phyloP scores from a whole-genome alignment of 371 early-diverging fungal genomes.

The Mortierella sp. region DNA sequence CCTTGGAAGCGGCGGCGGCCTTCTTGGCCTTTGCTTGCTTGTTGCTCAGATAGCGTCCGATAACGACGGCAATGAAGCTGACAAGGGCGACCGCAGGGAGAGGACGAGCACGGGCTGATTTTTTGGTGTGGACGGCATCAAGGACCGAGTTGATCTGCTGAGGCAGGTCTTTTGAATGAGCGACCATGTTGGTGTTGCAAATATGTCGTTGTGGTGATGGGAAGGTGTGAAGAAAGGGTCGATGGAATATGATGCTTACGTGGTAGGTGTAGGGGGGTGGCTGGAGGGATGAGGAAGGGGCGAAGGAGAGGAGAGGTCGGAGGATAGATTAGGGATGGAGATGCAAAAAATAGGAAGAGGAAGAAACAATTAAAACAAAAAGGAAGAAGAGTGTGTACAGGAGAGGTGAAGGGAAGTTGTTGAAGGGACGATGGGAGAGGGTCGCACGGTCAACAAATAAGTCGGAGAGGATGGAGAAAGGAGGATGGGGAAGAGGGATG shows the following conservation, averaged over 20 bases:
- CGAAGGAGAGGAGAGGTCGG: slow-evolving; percentile 10
- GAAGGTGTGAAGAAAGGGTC: neutral
- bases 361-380: neutral
- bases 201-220: neutral
- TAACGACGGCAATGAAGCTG: slow-evolving; percentile 48
- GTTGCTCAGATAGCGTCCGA: slow-evolving; percentile 50
- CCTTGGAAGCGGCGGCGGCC: slow-evolving; percentile 26
- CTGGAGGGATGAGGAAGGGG: neutral
- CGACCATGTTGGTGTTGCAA: slow-evolving; percentile 25
- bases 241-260: neutral
- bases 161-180: slow-evolving; percentile 58
- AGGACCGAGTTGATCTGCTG: slow-evolving; percentile 58
- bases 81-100: slow-evolving; percentile 51
- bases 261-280: neutral
- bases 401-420: neutral
- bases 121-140: slow-evolving; percentile 48
- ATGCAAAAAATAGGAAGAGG: slow-evolving; percentile 1
- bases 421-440: slow-evolving; percentile 1
- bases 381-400: neutral
- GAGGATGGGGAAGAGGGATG: neutral
- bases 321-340: slow-evolving; percentile 3
- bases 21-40: slow-evolving; percentile 48
- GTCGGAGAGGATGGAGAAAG: neutral
- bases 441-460: slow-evolving; percentile 1
- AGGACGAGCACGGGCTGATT: slow-evolving; percentile 30